Evolutionary conservation across 768 basidiomycete species (phyloP).

Genomic region (Serendipita sp.): DNA sequence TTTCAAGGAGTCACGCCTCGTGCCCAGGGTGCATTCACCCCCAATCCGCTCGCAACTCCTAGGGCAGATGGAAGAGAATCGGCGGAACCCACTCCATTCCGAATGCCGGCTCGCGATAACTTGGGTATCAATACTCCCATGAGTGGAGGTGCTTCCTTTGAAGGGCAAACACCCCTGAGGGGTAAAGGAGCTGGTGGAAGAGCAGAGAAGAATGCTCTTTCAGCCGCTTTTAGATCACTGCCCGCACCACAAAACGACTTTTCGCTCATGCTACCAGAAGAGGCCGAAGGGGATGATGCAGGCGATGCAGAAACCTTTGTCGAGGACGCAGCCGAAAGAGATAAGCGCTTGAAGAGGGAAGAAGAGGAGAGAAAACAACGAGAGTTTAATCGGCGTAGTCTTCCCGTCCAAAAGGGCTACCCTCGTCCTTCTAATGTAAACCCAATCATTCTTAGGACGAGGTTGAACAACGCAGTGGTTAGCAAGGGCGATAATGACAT

Average conservation of each 20-base stretch:
- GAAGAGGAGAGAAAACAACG: slow-evolving; percentile 49
- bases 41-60: slow-evolving; percentile 85
- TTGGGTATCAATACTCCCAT: slow-evolving; percentile 65
- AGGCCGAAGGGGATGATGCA: slow-evolving; percentile 42
- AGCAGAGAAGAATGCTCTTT: slow-evolving; percentile 58
- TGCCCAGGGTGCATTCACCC: slow-evolving; percentile 79
- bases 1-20: slow-evolving; percentile 93
- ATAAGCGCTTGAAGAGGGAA: slow-evolving; percentile 56
- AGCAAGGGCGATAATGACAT: slow-evolving; percentile 27
- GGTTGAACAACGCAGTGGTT: slow-evolving; percentile 28
- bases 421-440: slow-evolving; percentile 81
- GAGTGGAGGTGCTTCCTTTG: slow-evolving; percentile 37
- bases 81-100: slow-evolving; percentile 52
- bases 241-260: slow-evolving; percentile 97
- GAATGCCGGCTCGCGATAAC: slow-evolving; percentile 89
- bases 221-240: slow-evolving; percentile 64
- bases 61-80: slow-evolving; percentile 22
- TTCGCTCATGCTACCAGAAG: slow-evolving; percentile 81
- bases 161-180: slow-evolving; percentile 46
- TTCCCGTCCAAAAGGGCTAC: slow-evolving; percentile 62
- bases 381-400: slow-evolving; percentile 65
- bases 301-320: slow-evolving; percentile 30
- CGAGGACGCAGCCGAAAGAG: slow-evolving; percentile 88
- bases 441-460: slow-evolving; percentile 40
- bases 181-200: slow-evolving; percentile 47